These are phyloP conservation scores for Berberis thunbergii DNA, from an alignment of 164 flowering plant species.

Conservation along the genomic window DNA sequence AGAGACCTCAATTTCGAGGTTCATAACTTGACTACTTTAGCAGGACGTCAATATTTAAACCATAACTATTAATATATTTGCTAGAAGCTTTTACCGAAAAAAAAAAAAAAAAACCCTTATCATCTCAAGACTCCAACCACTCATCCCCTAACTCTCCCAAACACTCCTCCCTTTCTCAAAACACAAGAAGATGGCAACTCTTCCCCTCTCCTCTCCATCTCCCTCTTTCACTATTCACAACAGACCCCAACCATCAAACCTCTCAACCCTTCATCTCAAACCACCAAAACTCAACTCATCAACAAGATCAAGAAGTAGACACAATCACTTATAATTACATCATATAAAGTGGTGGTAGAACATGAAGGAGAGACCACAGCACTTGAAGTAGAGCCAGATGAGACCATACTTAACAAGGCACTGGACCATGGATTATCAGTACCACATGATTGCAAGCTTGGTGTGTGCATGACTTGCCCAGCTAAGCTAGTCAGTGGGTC, in stretches of 20 bases:
- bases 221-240: conserved; percentile 27
- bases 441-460: conserved; percentile 95
- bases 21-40: too few relatives aligned
- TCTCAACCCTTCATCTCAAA: conserved; percentile 13
- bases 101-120: conserved; percentile 4
- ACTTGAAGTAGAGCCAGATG: conserved; percentile 78
- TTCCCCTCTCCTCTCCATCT: conserved; percentile 30
- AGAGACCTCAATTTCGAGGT: too few relatives aligned
- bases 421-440: conserved; percentile 61
- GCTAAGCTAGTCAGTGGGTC: conserved; percentile 63
- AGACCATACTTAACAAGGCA: conserved; percentile 72
- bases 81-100: too few relatives aligned
- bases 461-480: conserved; percentile 99
- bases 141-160: not conserved
- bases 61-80: too few relatives aligned
- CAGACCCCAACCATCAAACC: conserved; percentile 17
- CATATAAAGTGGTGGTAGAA: conserved; percentile 74
- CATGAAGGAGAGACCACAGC: conserved; percentile 55
- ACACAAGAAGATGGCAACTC: conserved; percentile 32
- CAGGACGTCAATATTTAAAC: too few relatives aligned
- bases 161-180: not conserved
- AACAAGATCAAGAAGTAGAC: conserved; percentile 2
- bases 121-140: conserved; percentile 13
- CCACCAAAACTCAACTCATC: conserved; percentile 6
- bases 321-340: conserved; percentile 9